These are phyloP conservation scores for Apiospora pterosperma DNA, from an alignment of 2,329 filamentous ascomycete genomes.

Conservation along the genomic window DNA sequence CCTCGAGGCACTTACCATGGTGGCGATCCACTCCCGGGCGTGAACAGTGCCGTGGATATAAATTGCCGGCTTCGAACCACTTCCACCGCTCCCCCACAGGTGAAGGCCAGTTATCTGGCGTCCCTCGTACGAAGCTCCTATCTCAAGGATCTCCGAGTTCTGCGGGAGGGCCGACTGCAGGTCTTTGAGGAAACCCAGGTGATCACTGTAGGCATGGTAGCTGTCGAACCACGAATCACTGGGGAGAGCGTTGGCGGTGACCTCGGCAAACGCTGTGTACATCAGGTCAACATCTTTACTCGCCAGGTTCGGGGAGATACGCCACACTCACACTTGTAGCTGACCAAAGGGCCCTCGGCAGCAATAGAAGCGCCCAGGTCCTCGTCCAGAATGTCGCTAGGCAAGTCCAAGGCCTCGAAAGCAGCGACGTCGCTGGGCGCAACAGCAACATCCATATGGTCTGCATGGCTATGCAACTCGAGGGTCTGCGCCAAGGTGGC, in stretches of 20 bases:
- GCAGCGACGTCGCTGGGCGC: conserved; percentile 22
- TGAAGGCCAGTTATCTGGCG: conserved; percentile 58
- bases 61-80: conserved; percentile 44
- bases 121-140: conserved; percentile 42
- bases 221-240: conserved; percentile 46
- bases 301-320: neutral
- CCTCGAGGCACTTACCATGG: conserved; percentile 48
- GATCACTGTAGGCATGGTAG: conserved; percentile 52
- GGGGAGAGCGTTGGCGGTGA: conserved; percentile 26
- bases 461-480: conserved; percentile 19
- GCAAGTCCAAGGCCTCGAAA: conserved; percentile 18
- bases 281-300: neutral
- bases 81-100: conserved; percentile 44
- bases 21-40: conserved; percentile 52
- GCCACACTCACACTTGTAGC: conserved; percentile 17
- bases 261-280: conserved; percentile 1
- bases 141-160: conserved; percentile 44
- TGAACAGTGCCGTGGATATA: conserved; percentile 52
- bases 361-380: conserved; percentile 26
- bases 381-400: conserved; percentile 15
- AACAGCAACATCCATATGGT: conserved; percentile 29
- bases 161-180: conserved; percentile 40
- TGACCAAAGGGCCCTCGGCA: conserved; percentile 22
- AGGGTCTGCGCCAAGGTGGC: conserved; percentile 17
- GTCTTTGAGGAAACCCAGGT: conserved; percentile 44